A percentile compares a stretch with the other conserved stretches of the same genome.
phyloP scores from a whole-genome alignment of 495 filamentous ascomycete species.

The Tuber melanosporum region DNA sequence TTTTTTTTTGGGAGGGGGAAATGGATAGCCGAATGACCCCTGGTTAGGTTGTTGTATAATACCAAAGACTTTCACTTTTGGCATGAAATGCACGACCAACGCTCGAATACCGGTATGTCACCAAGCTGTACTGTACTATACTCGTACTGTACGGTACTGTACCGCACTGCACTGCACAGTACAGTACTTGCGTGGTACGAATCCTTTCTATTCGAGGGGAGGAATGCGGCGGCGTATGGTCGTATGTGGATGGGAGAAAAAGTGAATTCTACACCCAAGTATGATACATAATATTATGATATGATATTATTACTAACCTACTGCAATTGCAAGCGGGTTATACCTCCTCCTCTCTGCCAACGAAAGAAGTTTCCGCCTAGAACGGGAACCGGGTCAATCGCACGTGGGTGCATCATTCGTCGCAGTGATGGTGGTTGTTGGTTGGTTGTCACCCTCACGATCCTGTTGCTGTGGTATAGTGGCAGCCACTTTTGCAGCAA shows the following conservation, averaged over 20 bases:
- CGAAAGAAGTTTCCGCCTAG: background rate
- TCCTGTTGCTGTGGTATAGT: background rate
- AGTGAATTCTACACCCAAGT: background rate
- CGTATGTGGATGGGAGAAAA: too few relatives aligned
- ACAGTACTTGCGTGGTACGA: too few relatives aligned
- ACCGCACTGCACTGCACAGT: too few relatives aligned
- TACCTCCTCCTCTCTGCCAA: background rate
- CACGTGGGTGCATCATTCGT: background rate
- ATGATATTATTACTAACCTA: background rate
- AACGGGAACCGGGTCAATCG: background rate
- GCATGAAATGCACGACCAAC: too few relatives aligned
- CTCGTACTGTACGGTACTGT: too few relatives aligned
- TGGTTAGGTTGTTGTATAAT: too few relatives aligned
- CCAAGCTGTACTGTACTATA: too few relatives aligned
- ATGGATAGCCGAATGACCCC: too few relatives aligned
- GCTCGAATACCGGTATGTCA: too few relatives aligned
- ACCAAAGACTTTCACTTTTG: too few relatives aligned
- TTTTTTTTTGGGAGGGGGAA: too few relatives aligned
- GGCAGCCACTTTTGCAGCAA: background rate
- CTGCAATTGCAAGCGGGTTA: background rate
- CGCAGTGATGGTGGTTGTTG: background rate
- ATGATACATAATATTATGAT: background rate
- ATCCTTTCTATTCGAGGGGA: background rate
- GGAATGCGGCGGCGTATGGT: background rate
- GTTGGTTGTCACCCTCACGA: background rate